Evolutionary conservation across 2,329 filamentous ascomycete species (phyloP), one percentile per base, ranked within the genome.

Genomic region (Geoglossum cookeanum): DNA sequence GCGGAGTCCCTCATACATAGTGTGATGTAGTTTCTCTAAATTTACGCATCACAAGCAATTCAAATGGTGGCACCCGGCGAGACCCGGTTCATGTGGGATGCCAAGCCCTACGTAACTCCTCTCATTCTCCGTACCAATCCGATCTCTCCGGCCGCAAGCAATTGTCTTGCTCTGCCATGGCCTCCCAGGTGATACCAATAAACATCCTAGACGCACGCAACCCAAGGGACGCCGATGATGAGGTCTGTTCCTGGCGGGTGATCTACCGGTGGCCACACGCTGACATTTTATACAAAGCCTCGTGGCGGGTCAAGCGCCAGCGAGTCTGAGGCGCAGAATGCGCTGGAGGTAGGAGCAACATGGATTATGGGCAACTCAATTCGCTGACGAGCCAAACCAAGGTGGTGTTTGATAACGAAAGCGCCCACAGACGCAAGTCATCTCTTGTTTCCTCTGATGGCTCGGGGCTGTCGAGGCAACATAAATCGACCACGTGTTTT

Each of bases 361-460:
- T 54, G 51, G 4, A 39, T 7, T 8, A 11, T 32, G 27, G 4
- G 13, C n/a, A 13, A 9, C 7, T 45, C 7, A 30, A 39, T 4
- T 54, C 5, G 29, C 29, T 54, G 51, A 45, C n/a, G 35, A 45
- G 32, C 32, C 35, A 17, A 6, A 47, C 7, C 29, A 32, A 57
- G 55, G 55, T 83, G 52, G 70, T 78, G 55, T 79, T 82, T 64
- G 74, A 76, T 63, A 69, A 71, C 51, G 73, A 75, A 57, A 71
- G 65, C 59, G 70, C 67, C 53, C 75, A 76, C 60, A 75, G 79
- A 57, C 77, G 80, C 62, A 79, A 79, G 68, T 80, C 80, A 22
- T 83, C 80, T 3, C 70, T 83, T 22, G 76, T 76, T 37, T 68
- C 69, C 55, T 57, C 55, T 9, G 55, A 57, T 17, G 64, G 33